phyloP scores from a whole-genome alignment of 2,329 filamentous ascomycete genomes.

The Ophiosphaerella narmari region DNA sequence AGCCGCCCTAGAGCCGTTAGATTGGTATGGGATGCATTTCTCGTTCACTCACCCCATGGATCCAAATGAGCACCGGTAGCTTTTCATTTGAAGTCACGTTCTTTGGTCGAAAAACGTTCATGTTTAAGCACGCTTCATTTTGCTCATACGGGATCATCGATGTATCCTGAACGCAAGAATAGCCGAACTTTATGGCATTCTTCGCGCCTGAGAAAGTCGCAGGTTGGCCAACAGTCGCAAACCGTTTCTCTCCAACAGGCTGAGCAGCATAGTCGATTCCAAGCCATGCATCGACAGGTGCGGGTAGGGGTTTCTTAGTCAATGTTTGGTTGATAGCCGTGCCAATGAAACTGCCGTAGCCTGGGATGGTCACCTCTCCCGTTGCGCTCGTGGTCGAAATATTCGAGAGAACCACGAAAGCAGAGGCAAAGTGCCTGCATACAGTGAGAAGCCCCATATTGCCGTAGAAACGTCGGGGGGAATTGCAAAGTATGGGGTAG shows the following conservation, averaged over 20 bases:
- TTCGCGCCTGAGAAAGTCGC: slow-evolving; percentile 45
- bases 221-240: slow-evolving; percentile 46
- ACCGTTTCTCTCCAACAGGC: slow-evolving; percentile 45
- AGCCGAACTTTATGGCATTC: slow-evolving; percentile 45
- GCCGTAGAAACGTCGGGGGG: background rate
- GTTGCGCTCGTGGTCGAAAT: background rate
- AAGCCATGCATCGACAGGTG: slow-evolving; percentile 52
- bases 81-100: slow-evolving; percentile 17
- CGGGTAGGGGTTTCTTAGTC: slow-evolving; percentile 41
- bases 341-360: slow-evolving; percentile 47
- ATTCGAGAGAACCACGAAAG: background rate
- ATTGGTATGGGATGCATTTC: background rate
- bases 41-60: slow-evolving; percentile 27
- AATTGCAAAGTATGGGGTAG: too few relatives aligned
- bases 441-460: background rate
- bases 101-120: slow-evolving; percentile 34
- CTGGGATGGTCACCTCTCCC: slow-evolving; percentile 31
- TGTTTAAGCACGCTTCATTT: slow-evolving; percentile 30
- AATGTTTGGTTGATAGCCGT: slow-evolving; percentile 43
- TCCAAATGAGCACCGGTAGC: slow-evolving; percentile 36
- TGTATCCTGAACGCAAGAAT: slow-evolving; percentile 50
- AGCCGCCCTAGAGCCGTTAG: slow-evolving; percentile 12
- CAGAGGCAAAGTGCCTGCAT: background rate
- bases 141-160: slow-evolving; percentile 34
- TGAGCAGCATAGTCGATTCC: slow-evolving; percentile 53